Evolutionary conservation across 805 yeast genomes (phyloP), one percentile per base, ranked within the genome.

Genomic region (Ogataea kodamae): DNA sequence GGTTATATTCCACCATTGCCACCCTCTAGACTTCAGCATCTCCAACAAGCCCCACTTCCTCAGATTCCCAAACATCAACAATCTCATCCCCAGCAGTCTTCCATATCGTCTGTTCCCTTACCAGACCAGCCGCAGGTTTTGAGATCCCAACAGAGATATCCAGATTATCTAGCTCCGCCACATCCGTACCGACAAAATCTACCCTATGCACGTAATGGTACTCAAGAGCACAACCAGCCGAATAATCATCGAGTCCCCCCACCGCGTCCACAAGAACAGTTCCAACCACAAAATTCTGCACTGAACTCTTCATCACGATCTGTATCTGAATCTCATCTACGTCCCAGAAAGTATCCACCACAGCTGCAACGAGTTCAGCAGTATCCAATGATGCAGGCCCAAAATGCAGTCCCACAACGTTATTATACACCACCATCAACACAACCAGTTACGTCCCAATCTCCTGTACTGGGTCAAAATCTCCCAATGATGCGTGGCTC

Each of bases 391-490:
- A 40, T 49, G 10, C 37, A 32, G 24, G 39, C 47, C 7, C 52
- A 43, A 17, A 45, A 42, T 14, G 52, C 56, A 10, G 55, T 50
- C 27, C 54, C 55, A 1, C 51, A 46, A 33, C 28, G 50, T 21
- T 37, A 36, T 13, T 41, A 43, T 23, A 21, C 31, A 6, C 36
- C 35, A 17, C 33, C 30, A 16, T 35, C 35, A 5, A 2, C 29
- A 26, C 27, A 11, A 36, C 28, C 30, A 7, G 22, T 17, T 18
- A 43, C 39, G 22, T 40, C 33, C 15, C 39, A 30, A 12, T 28
- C 21, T 18, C 70, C 70, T 1, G 57, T 57, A 9, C 39, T 64
- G 22, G 58, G 65, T 11, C 69, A 65, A 37, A 64, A 69, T 1
- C 37, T 58, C 14, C 61, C 54, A 25, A 55, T 64, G 16, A 37